phyloP scores from a whole-genome alignment of 805 yeast species.

The Kuraishia floccosa region DNA sequence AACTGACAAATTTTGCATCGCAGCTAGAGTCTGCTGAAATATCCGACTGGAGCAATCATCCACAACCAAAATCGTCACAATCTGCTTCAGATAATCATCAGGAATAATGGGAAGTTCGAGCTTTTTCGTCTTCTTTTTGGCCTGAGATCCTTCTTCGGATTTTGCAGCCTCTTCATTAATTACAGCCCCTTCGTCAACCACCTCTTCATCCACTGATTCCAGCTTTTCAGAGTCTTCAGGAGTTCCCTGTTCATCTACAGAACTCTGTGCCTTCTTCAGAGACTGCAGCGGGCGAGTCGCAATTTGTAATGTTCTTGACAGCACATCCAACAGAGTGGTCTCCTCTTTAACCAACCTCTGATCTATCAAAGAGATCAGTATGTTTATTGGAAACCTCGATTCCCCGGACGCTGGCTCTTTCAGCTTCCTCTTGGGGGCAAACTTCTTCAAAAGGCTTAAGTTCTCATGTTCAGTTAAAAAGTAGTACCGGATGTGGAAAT shows the following conservation, averaged over 20 bases:
- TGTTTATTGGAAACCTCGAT: constrained; percentile 62
- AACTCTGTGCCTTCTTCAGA: constrained; percentile 27
- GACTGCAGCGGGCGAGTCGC: constrained; percentile 63
- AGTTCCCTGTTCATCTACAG: neutral
- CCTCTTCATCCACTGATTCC: no score
- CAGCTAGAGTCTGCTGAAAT: constrained; percentile 71
- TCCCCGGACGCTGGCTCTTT: constrained; percentile 21
- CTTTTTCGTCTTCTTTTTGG: constrained; percentile 4
- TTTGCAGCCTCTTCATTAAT: neutral
- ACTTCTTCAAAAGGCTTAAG: constrained; percentile 25
- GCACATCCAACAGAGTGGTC: constrained; percentile 61
- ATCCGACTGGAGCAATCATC: constrained; percentile 81
- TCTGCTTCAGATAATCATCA: constrained; percentile 43
- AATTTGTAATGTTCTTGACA: constrained; percentile 66
- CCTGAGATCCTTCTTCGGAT: neutral
- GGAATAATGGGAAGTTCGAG: constrained; percentile 53
- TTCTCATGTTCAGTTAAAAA: constrained; percentile 71
- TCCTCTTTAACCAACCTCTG: constrained; percentile 59
- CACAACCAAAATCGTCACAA: constrained; percentile 59
- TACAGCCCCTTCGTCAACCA: no score
- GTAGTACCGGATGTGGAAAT: constrained; percentile 57
- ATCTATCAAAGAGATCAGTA: constrained; percentile 50
- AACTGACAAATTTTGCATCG: constrained; percentile 65
- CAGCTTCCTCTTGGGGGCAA: constrained; percentile 20
- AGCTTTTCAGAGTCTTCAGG: constrained; percentile 1